A percentile compares a stretch with the other conserved stretches of the same genome.
These are phyloP conservation scores for Pugionium dolabratum DNA, from an alignment of 345 rosid species.

Conservation along the genomic window DNA sequence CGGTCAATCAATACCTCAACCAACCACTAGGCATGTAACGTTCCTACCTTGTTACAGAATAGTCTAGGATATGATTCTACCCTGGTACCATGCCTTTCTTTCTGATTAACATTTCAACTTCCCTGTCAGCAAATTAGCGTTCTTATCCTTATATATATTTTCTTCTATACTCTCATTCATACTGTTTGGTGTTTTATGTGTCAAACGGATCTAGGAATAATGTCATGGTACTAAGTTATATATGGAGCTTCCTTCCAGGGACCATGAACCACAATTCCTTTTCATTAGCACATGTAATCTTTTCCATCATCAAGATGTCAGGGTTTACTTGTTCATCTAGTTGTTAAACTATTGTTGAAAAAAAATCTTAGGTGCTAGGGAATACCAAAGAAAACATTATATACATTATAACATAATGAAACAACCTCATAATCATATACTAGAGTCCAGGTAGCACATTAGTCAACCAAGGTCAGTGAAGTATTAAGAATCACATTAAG, in stretches of 20 bases:
- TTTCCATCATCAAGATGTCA: constrained; percentile 10
- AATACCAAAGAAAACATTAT: neutral
- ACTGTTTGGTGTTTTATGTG: neutral
- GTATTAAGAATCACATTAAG: neutral
- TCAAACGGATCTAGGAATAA: neutral
- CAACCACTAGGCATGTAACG: constrained; percentile 66
- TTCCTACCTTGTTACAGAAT: constrained; percentile 23
- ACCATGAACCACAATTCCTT: constrained; percentile 1
- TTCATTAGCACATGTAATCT: constrained; percentile 1
- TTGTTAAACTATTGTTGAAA: neutral
- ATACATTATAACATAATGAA: constrained; percentile 2
- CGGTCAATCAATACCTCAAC: constrained; percentile 71
- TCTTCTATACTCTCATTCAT: constrained; percentile 13
- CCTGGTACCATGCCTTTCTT: constrained; percentile 2
- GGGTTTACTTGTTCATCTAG: constrained; percentile 8
- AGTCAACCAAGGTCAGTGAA: neutral
- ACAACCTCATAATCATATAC: neutral
- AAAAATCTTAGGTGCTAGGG: constrained; percentile 1
- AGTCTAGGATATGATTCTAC: constrained; percentile 11
- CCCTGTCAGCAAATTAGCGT: neutral
- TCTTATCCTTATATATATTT: neutral
- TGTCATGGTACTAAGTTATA: constrained; percentile 1
- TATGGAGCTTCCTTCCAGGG: neutral
- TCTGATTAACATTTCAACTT: constrained; percentile 1
- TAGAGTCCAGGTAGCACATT: neutral